These are phyloP conservation scores for Eucalyptus paniculata DNA, from an alignment of 345 rosid genomes.

Conservation along the genomic window DNA sequence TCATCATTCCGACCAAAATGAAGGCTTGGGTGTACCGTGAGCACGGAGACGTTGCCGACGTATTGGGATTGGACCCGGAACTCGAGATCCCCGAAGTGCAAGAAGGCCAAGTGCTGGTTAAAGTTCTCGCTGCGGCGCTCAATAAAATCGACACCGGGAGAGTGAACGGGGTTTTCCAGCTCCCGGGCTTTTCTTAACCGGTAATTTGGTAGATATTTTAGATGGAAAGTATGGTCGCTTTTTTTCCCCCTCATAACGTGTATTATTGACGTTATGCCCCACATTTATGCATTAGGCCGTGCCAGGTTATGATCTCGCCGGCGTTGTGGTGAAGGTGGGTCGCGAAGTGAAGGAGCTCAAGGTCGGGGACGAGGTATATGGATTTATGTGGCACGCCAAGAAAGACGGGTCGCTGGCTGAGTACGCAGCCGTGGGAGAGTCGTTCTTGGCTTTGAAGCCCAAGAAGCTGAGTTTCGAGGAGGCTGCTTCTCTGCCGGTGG, in stretches of 20 bases:
- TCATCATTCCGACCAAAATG: conserved; percentile 34
- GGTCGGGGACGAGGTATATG: conserved; percentile 81
- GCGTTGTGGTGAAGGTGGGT: conserved; percentile 67
- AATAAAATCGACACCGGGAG: conserved; percentile 66
- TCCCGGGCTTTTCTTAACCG: conserved; percentile 75
- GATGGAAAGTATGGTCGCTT: background rate
- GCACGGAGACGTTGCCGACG: conserved; percentile 54
- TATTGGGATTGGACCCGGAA: conserved; percentile 49
- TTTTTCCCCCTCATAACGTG: too few species aligned
- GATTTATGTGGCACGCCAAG: conserved; percentile 17
- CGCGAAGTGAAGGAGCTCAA: conserved; percentile 49
- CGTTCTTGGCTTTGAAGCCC: conserved; percentile 56
- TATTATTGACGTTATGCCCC: background rate
- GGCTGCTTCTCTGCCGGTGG: conserved; percentile 74
- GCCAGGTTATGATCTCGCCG: conserved; percentile 89
- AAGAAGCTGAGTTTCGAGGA: conserved; percentile 53
- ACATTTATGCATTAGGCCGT: conserved; percentile 29
- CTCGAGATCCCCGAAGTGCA: conserved; percentile 50
- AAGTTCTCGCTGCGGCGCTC: conserved; percentile 72
- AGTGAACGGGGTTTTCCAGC: conserved; percentile 61
- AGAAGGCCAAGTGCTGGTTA: conserved; percentile 70
- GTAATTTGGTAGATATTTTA: background rate
- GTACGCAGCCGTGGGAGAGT: conserved; percentile 77
- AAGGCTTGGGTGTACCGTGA: conserved; percentile 70
- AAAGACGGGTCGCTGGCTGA: conserved; percentile 71